These are phyloP conservation scores for Kwoniella botswanensis DNA, from an alignment of 768 basidiomycete genomes.

Conservation along the genomic window DNA sequence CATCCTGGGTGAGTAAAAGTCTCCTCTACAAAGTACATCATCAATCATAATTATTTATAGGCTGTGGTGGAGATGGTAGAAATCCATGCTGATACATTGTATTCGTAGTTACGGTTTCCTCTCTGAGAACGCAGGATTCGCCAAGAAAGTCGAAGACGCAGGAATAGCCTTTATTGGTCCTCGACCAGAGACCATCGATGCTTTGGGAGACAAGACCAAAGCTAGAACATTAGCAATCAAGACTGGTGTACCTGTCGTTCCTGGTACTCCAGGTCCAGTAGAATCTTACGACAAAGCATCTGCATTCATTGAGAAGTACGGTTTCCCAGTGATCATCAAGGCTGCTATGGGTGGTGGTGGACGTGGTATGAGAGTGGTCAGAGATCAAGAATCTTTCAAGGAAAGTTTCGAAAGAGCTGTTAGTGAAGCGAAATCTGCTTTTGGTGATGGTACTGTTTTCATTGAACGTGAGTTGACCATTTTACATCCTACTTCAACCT, in stretches of 20 bases:
- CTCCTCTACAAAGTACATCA: too few species aligned
- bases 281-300: slow-evolving; percentile 76
- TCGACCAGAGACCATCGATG: slow-evolving; percentile 92
- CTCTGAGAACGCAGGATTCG: slow-evolving; percentile 94
- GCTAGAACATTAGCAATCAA: slow-evolving; percentile 81
- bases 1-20: slow-evolving; percentile 78
- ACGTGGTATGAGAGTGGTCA: slow-evolving; percentile 98
- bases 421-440: slow-evolving; percentile 92
- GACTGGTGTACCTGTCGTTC: slow-evolving; percentile 92
- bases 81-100: too few species aligned
- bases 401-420: slow-evolving; percentile 88
- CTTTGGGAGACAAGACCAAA: slow-evolving; percentile 98
- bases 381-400: slow-evolving; percentile 89
- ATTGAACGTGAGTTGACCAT: slow-evolving; percentile 72
- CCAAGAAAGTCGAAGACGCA: slow-evolving; percentile 96
- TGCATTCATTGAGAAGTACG: slow-evolving; percentile 90
- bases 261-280: slow-evolving; percentile 96
- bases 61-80: neutral
- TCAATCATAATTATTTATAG: neutral
- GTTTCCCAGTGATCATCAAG: slow-evolving; percentile 99
- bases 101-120: slow-evolving; percentile 86
- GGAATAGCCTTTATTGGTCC: slow-evolving; percentile 97
- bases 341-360: slow-evolving; percentile 99
- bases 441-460: slow-evolving; percentile 98
- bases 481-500: neutral